phyloP scores from a whole-genome alignment of 257 asterid species.

The Solanum sitiens region DNA sequence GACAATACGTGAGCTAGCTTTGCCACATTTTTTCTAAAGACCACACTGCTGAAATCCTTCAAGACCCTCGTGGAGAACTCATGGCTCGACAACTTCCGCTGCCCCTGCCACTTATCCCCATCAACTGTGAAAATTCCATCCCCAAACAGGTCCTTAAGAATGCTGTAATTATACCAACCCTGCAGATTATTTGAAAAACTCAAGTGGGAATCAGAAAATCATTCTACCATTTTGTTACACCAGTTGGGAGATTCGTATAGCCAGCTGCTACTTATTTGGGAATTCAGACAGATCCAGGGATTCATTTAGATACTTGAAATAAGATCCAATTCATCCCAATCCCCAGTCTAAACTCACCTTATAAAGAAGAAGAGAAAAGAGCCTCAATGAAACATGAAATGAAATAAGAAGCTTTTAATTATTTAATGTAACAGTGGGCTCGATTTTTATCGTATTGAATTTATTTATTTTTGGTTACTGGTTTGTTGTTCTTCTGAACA shows the following conservation, averaged over 20 bases:
- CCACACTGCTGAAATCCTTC: constrained; percentile 29
- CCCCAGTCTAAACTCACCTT: not conserved
- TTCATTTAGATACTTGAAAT: not conserved
- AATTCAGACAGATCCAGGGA: not conserved
- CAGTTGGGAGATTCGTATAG: not conserved
- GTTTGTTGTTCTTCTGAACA: too few species aligned
- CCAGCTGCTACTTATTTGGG: not conserved
- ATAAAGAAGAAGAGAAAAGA: not conserved
- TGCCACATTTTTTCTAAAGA: constrained; percentile 25
- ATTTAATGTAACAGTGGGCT: too few species aligned
- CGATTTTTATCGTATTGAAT: too few species aligned
- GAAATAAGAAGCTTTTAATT: too few species aligned
- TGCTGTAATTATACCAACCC: constrained; percentile 20
- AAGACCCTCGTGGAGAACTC: constrained; percentile 31
- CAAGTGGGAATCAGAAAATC: not conserved
- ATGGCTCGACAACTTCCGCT: constrained; percentile 35
- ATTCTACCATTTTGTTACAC: not conserved
- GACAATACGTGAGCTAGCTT: constrained; percentile 16
- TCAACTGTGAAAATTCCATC: constrained; percentile 38
- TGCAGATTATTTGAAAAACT: not conserved
- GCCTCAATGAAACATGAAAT: not conserved
- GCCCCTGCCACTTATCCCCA: constrained; percentile 33
- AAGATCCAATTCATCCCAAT: not conserved
- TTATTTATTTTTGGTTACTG: too few species aligned
- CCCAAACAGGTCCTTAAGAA: constrained; percentile 34